Percentiles rank a stretch among this genome's conserved stretches.
Conservation (phyloP, 2,329 filamentous ascomycete species). For the Capronia coronata region DNA sequence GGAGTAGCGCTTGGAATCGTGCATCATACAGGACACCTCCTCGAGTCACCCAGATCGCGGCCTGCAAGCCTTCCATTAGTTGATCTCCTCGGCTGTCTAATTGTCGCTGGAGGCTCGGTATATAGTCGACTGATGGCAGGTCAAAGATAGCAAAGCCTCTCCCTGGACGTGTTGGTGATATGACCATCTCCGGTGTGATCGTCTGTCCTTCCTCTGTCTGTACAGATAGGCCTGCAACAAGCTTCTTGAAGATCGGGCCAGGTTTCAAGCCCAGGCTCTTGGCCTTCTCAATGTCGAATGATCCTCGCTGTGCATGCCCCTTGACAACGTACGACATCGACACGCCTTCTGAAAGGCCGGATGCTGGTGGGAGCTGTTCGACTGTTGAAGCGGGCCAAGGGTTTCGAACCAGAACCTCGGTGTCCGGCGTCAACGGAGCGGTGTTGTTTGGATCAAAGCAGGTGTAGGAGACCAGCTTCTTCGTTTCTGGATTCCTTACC, state of each 20-base stretch:
- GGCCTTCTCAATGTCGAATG: slow-evolving; percentile 65
- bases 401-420: slow-evolving; percentile 64
- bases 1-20: slow-evolving; percentile 63
- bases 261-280: slow-evolving; percentile 57
- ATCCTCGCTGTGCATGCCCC: slow-evolving; percentile 68
- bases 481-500: slow-evolving; percentile 54
- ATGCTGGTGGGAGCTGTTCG: slow-evolving; percentile 59
- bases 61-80: slow-evolving; percentile 60
- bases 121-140: slow-evolving; percentile 62
- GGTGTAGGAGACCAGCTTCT: slow-evolving; percentile 60
- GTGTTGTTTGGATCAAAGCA: slow-evolving; percentile 58
- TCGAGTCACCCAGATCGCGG: slow-evolving; percentile 77
- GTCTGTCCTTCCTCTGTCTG: slow-evolving; percentile 57
- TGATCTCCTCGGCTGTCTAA: slow-evolving; percentile 35
- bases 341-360: slow-evolving; percentile 50
- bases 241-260: slow-evolving; percentile 51
- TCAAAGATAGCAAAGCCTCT: slow-evolving; percentile 74
- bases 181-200: slow-evolving; percentile 80
- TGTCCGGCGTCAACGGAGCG: slow-evolving; percentile 49
- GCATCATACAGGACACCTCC: slow-evolving; percentile 57
- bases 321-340: slow-evolving; percentile 84
- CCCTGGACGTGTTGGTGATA: slow-evolving; percentile 61
- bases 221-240: slow-evolving; percentile 61
- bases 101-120: slow-evolving; percentile 62
- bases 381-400: slow-evolving; percentile 72